phyloP scores from a whole-genome alignment of 768 basidiomycete species.

The Gelatoporia subvermispora region DNA sequence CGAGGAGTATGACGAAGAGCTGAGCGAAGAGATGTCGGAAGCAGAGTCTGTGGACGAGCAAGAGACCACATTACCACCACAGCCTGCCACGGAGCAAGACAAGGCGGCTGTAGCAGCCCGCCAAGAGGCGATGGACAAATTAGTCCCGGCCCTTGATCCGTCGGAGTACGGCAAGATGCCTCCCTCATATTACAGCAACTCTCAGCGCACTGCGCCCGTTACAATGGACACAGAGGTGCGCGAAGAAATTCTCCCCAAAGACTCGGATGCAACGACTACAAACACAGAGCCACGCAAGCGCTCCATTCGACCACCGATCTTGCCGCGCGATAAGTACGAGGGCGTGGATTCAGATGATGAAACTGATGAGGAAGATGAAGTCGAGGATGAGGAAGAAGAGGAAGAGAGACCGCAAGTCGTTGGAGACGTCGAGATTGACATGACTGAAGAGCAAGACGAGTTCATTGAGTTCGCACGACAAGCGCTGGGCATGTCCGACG shows the following conservation, averaged over 20 bases:
- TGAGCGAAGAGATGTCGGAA: conserved; percentile 24
- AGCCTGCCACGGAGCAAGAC: neutral
- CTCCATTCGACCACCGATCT: conserved; percentile 68
- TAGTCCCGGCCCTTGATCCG: conserved; percentile 76
- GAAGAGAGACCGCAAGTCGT: conserved; percentile 82
- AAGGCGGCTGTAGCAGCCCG: conserved; percentile 32
- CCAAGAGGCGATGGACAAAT: conserved; percentile 66
- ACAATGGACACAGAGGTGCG: conserved; percentile 40
- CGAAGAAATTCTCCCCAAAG: conserved; percentile 18
- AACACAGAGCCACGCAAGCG: conserved; percentile 27
- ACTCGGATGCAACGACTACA: neutral
- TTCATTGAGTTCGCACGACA: conserved; percentile 95
- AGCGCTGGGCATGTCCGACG: conserved; percentile 80
- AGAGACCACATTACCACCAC: conserved; percentile 3
- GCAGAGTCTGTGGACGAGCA: conserved; percentile 36
- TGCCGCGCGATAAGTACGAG: conserved; percentile 82
- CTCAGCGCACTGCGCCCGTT: conserved; percentile 56
- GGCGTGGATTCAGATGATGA: conserved; percentile 93
- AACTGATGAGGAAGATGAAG: conserved; percentile 56
- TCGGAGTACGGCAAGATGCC: conserved; percentile 91
- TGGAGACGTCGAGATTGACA: conserved; percentile 83
- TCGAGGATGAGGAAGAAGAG: conserved; percentile 56
- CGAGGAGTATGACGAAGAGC: conserved; percentile 44
- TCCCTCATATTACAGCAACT: conserved; percentile 60
- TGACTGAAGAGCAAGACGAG: conserved; percentile 91